Conservation (phyloP, 2,329 filamentous ascomycete species). For the Meredithiella fracta region DNA sequence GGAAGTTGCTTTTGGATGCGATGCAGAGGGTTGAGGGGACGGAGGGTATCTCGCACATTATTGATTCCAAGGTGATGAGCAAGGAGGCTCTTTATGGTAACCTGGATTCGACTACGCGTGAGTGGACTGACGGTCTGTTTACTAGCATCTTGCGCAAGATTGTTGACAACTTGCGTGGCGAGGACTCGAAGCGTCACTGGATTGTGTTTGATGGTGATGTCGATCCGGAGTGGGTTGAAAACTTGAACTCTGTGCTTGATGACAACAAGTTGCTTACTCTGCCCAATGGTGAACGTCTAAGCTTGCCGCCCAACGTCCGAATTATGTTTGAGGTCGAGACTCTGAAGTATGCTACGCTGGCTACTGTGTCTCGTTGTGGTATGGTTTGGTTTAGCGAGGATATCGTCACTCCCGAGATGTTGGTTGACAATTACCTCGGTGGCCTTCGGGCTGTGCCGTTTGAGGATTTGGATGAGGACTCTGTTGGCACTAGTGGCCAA, state of each 20-base stretch:
- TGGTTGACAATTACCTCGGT: slow-evolving; percentile 81
- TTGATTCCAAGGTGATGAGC: slow-evolving; percentile 99
- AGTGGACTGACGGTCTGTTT: slow-evolving; percentile 98
- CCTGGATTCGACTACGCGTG: slow-evolving; percentile 86
- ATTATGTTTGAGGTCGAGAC: slow-evolving; percentile 99
- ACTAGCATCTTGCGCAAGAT: slow-evolving; percentile 97
- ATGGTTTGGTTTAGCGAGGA: slow-evolving; percentile 99
- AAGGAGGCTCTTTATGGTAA: slow-evolving; percentile 95
- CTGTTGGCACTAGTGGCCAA: slow-evolving; percentile 51
- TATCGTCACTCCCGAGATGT: slow-evolving; percentile 81
- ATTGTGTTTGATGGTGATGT: slow-evolving; percentile 99
- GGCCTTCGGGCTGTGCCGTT: slow-evolving; percentile 69
- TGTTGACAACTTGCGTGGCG: slow-evolving; percentile 92
- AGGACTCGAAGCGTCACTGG: slow-evolving; percentile 95
- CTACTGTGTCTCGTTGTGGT: slow-evolving; percentile 97
- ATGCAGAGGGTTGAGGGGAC: slow-evolving; percentile 78
- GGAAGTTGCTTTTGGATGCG: slow-evolving; percentile 82
- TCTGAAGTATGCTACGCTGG: slow-evolving; percentile 89
- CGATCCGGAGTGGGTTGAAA: slow-evolving; percentile 98
- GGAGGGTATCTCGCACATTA: slow-evolving; percentile 91
- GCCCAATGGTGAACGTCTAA: slow-evolving; percentile 94
- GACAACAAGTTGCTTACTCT: slow-evolving; percentile 97
- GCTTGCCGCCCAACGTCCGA: slow-evolving; percentile 81
- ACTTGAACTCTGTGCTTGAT: slow-evolving; percentile 96
- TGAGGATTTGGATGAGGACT: slow-evolving; percentile 91